Conservation (phyloP, 441 rosid genomes). For the Populus hybrid region DNA sequence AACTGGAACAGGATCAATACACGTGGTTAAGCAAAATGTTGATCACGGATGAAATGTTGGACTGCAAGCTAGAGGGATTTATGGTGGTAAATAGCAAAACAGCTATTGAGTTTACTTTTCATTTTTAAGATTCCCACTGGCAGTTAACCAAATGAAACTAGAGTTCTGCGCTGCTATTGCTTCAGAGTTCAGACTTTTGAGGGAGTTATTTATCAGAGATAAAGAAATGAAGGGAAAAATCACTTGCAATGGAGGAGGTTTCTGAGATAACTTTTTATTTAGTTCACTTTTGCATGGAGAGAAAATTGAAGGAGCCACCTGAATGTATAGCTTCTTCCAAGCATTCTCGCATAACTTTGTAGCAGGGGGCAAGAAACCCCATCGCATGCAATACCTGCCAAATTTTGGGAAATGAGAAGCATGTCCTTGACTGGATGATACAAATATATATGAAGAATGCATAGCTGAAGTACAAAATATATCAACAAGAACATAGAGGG, state of each 20-base stretch:
- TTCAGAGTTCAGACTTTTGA: neutral
- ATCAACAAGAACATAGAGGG: neutral
- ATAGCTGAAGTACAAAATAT: neutral
- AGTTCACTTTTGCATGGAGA: too few relatives aligned
- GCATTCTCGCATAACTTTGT: conserved; percentile 62
- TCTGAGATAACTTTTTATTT: neutral
- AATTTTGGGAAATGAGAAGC: neutral
- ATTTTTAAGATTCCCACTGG: too few relatives aligned
- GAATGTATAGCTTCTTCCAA: conserved; percentile 91
- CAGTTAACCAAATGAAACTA: neutral
- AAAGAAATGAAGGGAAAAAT: neutral
- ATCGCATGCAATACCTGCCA: conserved; percentile 72
- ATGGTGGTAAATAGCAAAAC: neutral
- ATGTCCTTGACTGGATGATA: neutral
- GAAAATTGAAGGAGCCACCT: conserved; percentile 39
- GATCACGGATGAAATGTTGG: neutral
- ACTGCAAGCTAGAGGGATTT: neutral
- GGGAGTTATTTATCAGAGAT: neutral
- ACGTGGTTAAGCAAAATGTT: neutral
- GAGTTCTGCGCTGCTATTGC: neutral
- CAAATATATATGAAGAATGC: neutral
- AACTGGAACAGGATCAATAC: neutral
- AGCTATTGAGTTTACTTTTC: too few relatives aligned
- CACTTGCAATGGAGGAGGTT: neutral
- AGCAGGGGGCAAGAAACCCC: conserved; percentile 67